A percentile compares a stretch with the other conserved stretches of the same genome.
Conservation (phyloP, 768 basidiomycete species). For the Rossbeevera mucosa region DNA sequence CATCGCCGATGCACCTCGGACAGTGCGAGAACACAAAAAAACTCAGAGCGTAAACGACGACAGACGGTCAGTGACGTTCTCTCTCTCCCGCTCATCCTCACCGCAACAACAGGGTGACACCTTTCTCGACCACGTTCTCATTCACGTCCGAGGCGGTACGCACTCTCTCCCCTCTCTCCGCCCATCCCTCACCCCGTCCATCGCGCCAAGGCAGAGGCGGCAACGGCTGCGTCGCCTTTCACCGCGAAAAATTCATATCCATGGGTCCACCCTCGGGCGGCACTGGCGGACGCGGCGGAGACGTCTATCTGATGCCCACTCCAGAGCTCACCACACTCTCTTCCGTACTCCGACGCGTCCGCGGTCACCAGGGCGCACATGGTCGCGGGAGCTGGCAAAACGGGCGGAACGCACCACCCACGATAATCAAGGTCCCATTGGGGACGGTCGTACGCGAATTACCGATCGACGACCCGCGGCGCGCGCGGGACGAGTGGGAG, state of each 20-base stretch:
- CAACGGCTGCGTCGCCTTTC: constrained; percentile 88
- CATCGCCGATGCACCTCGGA: background rate
- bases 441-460: constrained; percentile 88
- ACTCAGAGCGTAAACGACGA: constrained; percentile 72
- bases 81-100: background rate
- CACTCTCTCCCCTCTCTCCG: background rate
- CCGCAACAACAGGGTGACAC: constrained; percentile 52
- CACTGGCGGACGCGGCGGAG: constrained; percentile 84
- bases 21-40: constrained; percentile 32
- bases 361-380: constrained; percentile 59
- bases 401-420: constrained; percentile 68
- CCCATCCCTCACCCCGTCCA: background rate
- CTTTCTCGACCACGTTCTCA: constrained; percentile 78
- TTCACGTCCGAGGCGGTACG: constrained; percentile 75
- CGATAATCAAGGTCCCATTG: constrained; percentile 76
- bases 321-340: constrained; percentile 74
- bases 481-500: constrained; percentile 67
- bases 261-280: constrained; percentile 91
- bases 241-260: constrained; percentile 81
- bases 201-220: constrained; percentile 69
- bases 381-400: constrained; percentile 88
- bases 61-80: constrained; percentile 50
- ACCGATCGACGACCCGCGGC: constrained; percentile 56
- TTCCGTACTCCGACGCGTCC: constrained; percentile 61
- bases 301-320: constrained; percentile 80